Evolutionary conservation across 2,329 filamentous ascomycete genomes (phyloP), one percentile per base, ranked within the genome.

Genomic region (Calonectria pauciramosa): DNA sequence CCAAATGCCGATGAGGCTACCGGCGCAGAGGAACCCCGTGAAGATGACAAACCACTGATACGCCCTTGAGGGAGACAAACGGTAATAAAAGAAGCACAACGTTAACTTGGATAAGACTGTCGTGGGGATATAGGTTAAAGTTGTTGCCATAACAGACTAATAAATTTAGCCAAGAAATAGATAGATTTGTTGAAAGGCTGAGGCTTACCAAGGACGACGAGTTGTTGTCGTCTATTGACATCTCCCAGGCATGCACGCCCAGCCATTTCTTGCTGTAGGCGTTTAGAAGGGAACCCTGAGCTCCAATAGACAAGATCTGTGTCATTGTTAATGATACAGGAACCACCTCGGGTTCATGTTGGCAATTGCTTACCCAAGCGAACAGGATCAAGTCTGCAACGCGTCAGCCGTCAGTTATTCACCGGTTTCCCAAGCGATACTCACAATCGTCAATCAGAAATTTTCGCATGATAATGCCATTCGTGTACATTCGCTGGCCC

Each of bases 11-110:
- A 84, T 82, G 2, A 80, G 77, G 7, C 74, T 66, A 64, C 80
- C 82, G 7, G 84, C 81, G 0, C 76, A 75, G 9, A 78, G 82
- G 59, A 83, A 81, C 81, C 47, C 83, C 80, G 64, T 81, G 80
- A 34, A 81, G 70, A 70, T 63, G 7, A 78, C 65, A 0, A 75
- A 70, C 71, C 71, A 77, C 28, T 26, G 66, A 11, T 77, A 78
- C 68, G 68, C 16, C 49, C 30, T 34, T 52, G 69, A 20, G 18
- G 60, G 54, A 56, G 66, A 76, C 69, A 72, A 75, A 63, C 34
- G 77, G 70, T 32, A 68, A 65, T 32, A 71, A 70, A 65, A 78
- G 73, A 44, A 14, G 78, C 74, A 11, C 75, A 77, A 44, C 71
- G 72, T 60, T 75, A 65, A 4, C 11, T 65, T 65, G 7, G 56